These are phyloP conservation scores for Collybia sp. DNA, from an alignment of 768 basidiomycete species.

Conservation along the genomic window DNA sequence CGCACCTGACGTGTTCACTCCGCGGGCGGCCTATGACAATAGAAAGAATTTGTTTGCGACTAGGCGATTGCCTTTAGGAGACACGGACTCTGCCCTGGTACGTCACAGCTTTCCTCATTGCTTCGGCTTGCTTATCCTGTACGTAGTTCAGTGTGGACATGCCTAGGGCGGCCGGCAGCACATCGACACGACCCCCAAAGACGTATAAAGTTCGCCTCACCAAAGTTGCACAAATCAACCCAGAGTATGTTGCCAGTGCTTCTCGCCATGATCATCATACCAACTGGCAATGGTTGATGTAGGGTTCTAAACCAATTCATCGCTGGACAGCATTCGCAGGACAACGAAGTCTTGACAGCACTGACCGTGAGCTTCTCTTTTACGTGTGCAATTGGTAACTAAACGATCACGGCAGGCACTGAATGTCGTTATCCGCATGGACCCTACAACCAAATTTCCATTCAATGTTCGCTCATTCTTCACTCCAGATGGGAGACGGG, in stretches of 20 bases:
- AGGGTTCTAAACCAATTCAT: constrained; percentile 66
- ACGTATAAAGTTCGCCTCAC: constrained; percentile 50
- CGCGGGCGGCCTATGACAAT: constrained; percentile 71
- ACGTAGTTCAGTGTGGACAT: constrained; percentile 21
- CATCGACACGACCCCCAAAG: constrained; percentile 33
- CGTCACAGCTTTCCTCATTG: too few species aligned
- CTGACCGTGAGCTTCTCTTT: constrained; percentile 43
- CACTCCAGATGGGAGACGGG: constrained; percentile 45
- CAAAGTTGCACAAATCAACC: constrained; percentile 53
- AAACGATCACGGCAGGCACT: constrained; percentile 42
- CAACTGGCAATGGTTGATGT: constrained; percentile 1
- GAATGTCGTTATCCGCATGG: constrained; percentile 75
- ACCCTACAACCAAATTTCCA: constrained; percentile 61
- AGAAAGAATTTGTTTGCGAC: constrained; percentile 69
- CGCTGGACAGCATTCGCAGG: constrained; percentile 57
- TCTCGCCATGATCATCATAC: not conserved
- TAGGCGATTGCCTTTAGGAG: constrained; percentile 52
- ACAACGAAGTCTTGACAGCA: constrained; percentile 57
- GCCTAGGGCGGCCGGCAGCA: constrained; percentile 37
- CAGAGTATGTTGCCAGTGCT: constrained; percentile 20
- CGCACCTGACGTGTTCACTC: constrained; percentile 64
- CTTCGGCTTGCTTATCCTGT: not conserved
- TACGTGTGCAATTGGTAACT: not conserved
- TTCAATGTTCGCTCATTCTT: constrained; percentile 78
- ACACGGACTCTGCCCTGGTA: constrained; percentile 43